A percentile compares a stretch with the other conserved stretches of the same genome.
Conservation (phyloP, 2,329 filamentous ascomycete genomes). For the Exophiala sp. region DNA sequence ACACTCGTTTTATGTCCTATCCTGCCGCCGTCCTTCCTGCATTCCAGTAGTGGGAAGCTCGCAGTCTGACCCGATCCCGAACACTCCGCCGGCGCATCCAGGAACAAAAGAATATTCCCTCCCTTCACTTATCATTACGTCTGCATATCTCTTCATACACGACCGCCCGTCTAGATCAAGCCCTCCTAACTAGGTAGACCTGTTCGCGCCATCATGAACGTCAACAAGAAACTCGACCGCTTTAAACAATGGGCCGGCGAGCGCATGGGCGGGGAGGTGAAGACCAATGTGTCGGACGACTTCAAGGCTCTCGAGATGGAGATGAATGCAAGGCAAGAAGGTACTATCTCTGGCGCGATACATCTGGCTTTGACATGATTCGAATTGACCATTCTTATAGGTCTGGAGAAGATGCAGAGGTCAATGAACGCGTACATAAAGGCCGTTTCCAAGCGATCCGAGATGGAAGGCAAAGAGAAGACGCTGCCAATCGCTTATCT, state of each 20-base stretch:
- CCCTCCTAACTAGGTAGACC: background rate
- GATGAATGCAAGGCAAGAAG: slow-evolving; percentile 83
- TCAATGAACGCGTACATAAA: slow-evolving; percentile 84
- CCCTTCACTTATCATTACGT: slow-evolving; percentile 8
- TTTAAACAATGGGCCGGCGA: slow-evolving; percentile 98
- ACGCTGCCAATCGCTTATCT: slow-evolving; percentile 70
- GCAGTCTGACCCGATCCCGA: slow-evolving; percentile 14
- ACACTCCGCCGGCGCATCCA: slow-evolving; percentile 16
- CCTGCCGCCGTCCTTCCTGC: slow-evolving; percentile 12
- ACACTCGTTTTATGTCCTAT: slow-evolving; percentile 22
- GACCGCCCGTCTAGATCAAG: background rate
- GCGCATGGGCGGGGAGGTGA: slow-evolving; percentile 87
- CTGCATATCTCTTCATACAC: background rate
- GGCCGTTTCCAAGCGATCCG: slow-evolving; percentile 75
- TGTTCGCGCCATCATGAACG: slow-evolving; percentile 45
- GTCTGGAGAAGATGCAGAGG: slow-evolving; percentile 82
- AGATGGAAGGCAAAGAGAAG: slow-evolving; percentile 84
- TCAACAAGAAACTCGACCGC: slow-evolving; percentile 86
- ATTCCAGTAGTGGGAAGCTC: slow-evolving; percentile 17
- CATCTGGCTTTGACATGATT: background rate
- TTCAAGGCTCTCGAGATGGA: slow-evolving; percentile 86
- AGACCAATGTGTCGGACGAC: slow-evolving; percentile 79
- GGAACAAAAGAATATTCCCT: background rate
- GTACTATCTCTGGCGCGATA: slow-evolving; percentile 42
- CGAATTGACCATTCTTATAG: slow-evolving; percentile 43